Base-by-base conservation (phyloP, 2,329 filamentous ascomycete genomes). In the Intubia oerlemansii region DNA sequence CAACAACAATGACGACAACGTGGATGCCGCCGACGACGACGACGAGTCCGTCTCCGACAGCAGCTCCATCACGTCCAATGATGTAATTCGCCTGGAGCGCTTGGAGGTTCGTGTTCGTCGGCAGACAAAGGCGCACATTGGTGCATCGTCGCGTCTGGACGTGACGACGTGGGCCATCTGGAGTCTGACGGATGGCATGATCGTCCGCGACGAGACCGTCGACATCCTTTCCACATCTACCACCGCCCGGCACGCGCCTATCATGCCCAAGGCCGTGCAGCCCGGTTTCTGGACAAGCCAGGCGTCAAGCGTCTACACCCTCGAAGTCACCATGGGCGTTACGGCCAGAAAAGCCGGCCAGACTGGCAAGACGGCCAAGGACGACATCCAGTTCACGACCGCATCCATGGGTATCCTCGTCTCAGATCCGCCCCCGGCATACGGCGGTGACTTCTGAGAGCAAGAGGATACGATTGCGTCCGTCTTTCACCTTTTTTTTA, bases 271-370 rank as follows among this genome's bases (percentile, higher is more conserved):
- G 2, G 10, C 18, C 4, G 22, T n/a, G 6, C 14, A 3, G 14
- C 27, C 27, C n/a, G 16, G 24, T 9, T 26, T 32, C 19, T 7
- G 12, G 11, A 29, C 27, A 23, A 29, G 31, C 27, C 13, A 8
- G 4, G 17, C 23, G 2, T 25, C 31, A 14, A 22, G 27, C 14
- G 13, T 16, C 10, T 26, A 32, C 16, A 16, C 10, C 2, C 10
- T 32, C 1, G 26, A 26, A 10, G n/a, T 26, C 7, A n/a, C 19
- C 10, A 18, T 29, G 23, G 31, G 31, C 8, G 14, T 32, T 2
- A 20, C 19, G n/a, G n/a, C n/a, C n/a, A n/a, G n/a, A n/a, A n/a
- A n/a, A n/a, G n/a, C n/a, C n/a, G n/a, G n/a, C n/a, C n/a, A n/a
- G n/a, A n/a, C n/a, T n/a, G n/a, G n/a, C n/a, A n/a, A n/a, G n/a